Base-by-base conservation (phyloP, 768 basidiomycete genomes). In the Auricularia heimuer region DNA sequence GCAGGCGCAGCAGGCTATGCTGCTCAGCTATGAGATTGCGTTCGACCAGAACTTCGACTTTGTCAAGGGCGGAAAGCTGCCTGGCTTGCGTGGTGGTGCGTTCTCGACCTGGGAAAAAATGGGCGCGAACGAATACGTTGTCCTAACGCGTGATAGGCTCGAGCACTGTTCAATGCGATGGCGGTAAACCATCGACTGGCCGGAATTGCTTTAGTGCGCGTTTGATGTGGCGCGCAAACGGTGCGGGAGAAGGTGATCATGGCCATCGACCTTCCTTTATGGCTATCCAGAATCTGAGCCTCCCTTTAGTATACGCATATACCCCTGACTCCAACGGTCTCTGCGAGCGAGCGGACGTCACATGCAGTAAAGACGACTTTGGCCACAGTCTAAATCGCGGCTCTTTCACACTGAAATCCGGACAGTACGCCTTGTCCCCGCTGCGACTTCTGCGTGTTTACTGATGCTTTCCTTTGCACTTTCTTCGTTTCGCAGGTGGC, bases 61-160 rank as follows among this genome's bases (percentile, higher is more conserved):
- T 81, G 86, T 88, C 35, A 85, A 86, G 70, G 83, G 82, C 33
- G 89, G 87, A 24, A 91, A 91, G 76, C 80, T 92, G 10, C 90
- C 90, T 11, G 90, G 90, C 3, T 70, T 91, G 44, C 78, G 89
- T 70, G 89, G 90, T 16, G 90, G 89, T 0, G 72, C 83, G 3
- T 80, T n/a, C n/a, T n/a, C n/a, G n/a, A n/a, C n/a, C n/a, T n/a
- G n/a, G n/a, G n/a, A n/a, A n/a, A n/a, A n/a, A n/a, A n/a, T n/a
- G n/a, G n/a, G n/a, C n/a, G n/a, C n/a, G n/a, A n/a, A n/a, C n/a
- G n/a, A n/a, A n/a, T n/a, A n/a, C n/a, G 29, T 29, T 51, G 47
- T 16, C 18, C 18, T 51, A 1, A 29, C 29, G 29, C 2, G 29
- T 29, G 11, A 21, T 21, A 51, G 47, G 47, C 47, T 21, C 47